Percentiles rank a stretch among this genome's conserved stretches.
These are phyloP conservation scores for Amniculicola lignicola DNA, from an alignment of 495 filamentous ascomycete genomes.

Conservation along the genomic window DNA sequence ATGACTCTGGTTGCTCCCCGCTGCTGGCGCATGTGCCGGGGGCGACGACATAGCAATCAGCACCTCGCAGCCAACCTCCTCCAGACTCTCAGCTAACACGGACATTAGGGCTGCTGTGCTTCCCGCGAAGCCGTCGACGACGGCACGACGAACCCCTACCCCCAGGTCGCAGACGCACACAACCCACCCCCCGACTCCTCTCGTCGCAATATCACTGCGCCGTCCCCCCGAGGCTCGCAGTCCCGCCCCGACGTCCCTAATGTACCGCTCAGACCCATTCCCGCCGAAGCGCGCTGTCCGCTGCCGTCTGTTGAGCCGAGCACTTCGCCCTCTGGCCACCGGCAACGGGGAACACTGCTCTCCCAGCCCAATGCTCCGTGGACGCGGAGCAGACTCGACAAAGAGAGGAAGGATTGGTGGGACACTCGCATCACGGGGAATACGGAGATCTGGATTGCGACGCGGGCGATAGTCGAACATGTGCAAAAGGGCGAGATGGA, in stretches of 20 bases:
- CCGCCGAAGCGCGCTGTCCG: constrained; percentile 1
- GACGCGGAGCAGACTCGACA: constrained; percentile 47
- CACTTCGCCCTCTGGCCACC: neutral
- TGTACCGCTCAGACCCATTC: constrained; percentile 17
- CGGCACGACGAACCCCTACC: constrained; percentile 15
- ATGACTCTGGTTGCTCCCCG: too few species aligned
- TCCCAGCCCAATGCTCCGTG: constrained; percentile 39
- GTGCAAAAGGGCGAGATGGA: constrained; percentile 58
- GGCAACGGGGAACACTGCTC: constrained; percentile 1
- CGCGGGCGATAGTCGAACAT: constrained; percentile 62
- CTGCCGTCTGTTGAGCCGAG: constrained; percentile 15
- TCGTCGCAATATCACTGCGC: constrained; percentile 22
- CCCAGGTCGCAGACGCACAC: neutral
- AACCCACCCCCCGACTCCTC: constrained; percentile 11
- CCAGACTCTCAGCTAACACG: too few species aligned
- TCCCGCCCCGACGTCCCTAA: constrained; percentile 12
- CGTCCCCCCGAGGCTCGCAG: constrained; percentile 3
- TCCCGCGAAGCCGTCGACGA: constrained; percentile 5
- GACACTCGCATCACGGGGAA: constrained; percentile 73
- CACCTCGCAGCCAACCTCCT: too few species aligned
- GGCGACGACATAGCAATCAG: too few species aligned
- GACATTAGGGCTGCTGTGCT: constrained; percentile 35
- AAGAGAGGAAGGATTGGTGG: constrained; percentile 49
- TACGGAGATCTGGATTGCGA: constrained; percentile 72
- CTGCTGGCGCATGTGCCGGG: too few species aligned